These are phyloP conservation scores for Quillaja saponaria DNA, from an alignment of 306 rosid species.

Conservation along the genomic window DNA sequence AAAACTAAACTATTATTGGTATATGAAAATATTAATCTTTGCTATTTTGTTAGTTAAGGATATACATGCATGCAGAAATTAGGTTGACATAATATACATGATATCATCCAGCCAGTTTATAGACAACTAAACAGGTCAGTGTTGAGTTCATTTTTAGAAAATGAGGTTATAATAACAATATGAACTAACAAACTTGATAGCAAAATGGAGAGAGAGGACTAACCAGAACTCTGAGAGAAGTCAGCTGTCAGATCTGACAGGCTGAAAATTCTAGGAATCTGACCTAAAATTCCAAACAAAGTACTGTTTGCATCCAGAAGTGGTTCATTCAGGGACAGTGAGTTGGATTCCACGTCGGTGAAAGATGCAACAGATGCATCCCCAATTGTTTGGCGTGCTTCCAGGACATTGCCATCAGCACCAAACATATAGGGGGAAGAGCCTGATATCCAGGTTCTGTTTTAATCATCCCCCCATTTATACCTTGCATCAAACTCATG, in stretches of 20 bases:
- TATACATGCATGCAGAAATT: conserved; percentile 1
- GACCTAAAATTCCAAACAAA: conserved; percentile 69
- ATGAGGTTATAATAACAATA: conserved; percentile 4
- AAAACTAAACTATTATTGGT: conserved; percentile 17
- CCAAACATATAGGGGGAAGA: conserved; percentile 63
- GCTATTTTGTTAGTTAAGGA: conserved; percentile 2
- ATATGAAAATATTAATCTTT: conserved; percentile 3
- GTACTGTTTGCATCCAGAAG: conserved; percentile 59
- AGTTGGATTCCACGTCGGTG: conserved; percentile 53
- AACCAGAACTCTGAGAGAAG: conserved; percentile 85
- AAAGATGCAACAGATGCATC: conserved; percentile 65
- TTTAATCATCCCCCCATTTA: conserved; percentile 71
- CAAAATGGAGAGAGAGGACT: conserved; percentile 22
- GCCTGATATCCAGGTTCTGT: conserved; percentile 74
- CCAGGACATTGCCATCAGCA: conserved; percentile 57
- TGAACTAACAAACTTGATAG: conserved; percentile 14
- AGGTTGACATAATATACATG: conserved; percentile 1
- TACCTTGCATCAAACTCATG: conserved; percentile 70
- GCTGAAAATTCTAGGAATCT: conserved; percentile 81
- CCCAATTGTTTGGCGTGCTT: conserved; percentile 58
- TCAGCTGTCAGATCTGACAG: conserved; percentile 79
- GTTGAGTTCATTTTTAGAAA: background rate
- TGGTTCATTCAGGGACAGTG: conserved; percentile 56
- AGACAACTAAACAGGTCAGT: background rate
- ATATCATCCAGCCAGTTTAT: too few species aligned